A percentile compares a stretch with the other conserved stretches of the same genome.
phyloP scores from a whole-genome alignment of 1,284 basidiomycete species.

The Coniferiporia sulphurascens region DNA sequence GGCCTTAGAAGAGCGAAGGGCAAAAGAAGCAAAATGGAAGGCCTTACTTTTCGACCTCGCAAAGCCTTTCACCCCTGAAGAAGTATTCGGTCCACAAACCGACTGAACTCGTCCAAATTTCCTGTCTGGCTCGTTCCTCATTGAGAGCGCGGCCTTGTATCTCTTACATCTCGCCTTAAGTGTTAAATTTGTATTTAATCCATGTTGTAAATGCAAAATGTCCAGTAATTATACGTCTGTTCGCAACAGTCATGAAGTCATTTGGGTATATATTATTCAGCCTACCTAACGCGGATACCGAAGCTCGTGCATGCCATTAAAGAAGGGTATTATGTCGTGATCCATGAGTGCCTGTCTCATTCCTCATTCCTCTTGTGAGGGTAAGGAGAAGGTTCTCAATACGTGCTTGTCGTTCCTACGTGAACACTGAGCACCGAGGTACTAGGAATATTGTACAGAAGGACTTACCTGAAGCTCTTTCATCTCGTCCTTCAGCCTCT shows the following conservation, averaged over 20 bases:
- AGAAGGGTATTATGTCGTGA: conserved; percentile 28
- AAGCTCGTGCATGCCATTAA: background rate
- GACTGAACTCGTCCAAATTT: background rate
- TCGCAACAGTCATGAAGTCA: no score
- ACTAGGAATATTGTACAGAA: conserved; percentile 6
- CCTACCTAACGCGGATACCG: no score
- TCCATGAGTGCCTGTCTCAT: conserved; percentile 31
- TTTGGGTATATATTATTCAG: no score
- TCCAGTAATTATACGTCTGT: no score
- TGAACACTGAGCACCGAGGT: conserved; percentile 5
- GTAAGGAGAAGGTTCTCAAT: conserved; percentile 65
- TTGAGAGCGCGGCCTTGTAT: no score
- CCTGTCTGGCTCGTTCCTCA: background rate
- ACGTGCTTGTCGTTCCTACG: conserved; percentile 68
- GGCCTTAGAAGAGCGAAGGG: conserved; percentile 3
- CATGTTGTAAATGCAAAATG: no score
- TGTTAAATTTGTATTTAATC: background rate
- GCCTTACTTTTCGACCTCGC: background rate
- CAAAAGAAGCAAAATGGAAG: background rate
- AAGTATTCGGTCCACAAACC: conserved; percentile 3
- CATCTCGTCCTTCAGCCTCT: conserved; percentile 68
- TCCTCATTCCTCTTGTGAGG: conserved; percentile 42
- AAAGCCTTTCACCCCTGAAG: conserved; percentile 6
- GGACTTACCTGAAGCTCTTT: conserved; percentile 66
- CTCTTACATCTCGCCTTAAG: no score